Base-by-base conservation (phyloP, 1,139 yeast genomes). In the Candida tropicalis region DNA sequence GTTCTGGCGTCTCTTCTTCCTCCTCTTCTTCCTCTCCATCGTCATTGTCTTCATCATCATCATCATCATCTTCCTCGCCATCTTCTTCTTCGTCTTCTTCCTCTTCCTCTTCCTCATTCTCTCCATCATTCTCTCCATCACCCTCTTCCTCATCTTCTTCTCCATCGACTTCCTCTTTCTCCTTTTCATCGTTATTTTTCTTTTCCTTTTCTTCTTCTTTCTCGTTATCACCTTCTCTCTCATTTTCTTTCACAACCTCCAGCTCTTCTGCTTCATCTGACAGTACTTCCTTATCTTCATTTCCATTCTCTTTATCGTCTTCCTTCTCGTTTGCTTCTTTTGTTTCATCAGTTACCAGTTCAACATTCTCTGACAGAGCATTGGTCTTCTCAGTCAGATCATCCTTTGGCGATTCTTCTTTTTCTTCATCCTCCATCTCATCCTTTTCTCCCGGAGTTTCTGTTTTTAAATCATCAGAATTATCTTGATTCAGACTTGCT, bases 1-100 rank as follows among this genome's bases (percentile, higher is more conserved):
- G 39, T 22, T 41, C 39, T 22, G 43, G 34, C 6, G 37, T 27
- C 38, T 50, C 57, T 18, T 50, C 56, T n/a, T 51, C 59, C 5
- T 54, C 58, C 17, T 50, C 58, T n/a, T 50, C 51, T 3, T 52
- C 58, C 41, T 49, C 38, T 48, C 47, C 49, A 39, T 50, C 40
- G 40, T 52, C 47, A n/a, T 33, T 35, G 13, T 43, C 44, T 3
- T 33, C 40, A 7, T 24, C 38, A 13, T 22, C 48, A 11, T 31
- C 42, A 6, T 29, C 39, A 3, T 35, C 41, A 12, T 32, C 36
- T n/a, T 29, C 39, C 16, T 28, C 41, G 17, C 31, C 42, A n/a
- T 28, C 26, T 12, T 20, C 25, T 5, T 33, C 39, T 2, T 33
- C 42, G 12, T 38, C 40, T 10, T 35, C 35, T 11, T 25, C 35